Base-by-base conservation (phyloP, 2,329 filamentous ascomycete species). In the Pseudocercospora pini-densiflorae region DNA sequence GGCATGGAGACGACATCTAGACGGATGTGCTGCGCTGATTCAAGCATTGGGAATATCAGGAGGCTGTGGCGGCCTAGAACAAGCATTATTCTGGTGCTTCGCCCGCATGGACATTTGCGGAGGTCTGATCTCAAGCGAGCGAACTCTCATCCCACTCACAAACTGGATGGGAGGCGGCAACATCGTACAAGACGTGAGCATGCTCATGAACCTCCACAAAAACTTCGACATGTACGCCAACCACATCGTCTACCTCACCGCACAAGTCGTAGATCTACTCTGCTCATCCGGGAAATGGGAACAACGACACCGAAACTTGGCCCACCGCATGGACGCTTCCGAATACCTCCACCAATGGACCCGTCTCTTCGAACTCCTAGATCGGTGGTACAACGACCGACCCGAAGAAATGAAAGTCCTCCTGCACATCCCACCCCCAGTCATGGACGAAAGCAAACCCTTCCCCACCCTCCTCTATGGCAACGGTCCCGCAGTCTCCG, bases 11-110 rank as follows among this genome's bases (percentile, higher is more conserved):
- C 80, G 83, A 1, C 86, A 88, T 73, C 74, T 88, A 2, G 85
- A 88, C 61, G 86, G 86, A 0, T 87, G 85, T 67, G 85, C 86
- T 0, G 81, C 83, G 1, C 73, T 88, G 1, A 83, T 88, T 23
- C 81, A 83, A 65, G 80, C 83, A 1, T 81, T 83, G 63, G 80
- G 79, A 1, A 83, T 88, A 5, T 80, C 84, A 43, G 86, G 86
- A 0, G 80, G 85, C 3, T 79, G 80, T 5, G 82, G 83, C 2
- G 85, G 85, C 0, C 72, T 87, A 19, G 74, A 84, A 6, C 84
- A 86, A 69, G 85, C 85, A 0, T 78, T 87, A 0, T 88, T 87
- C 68, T 88, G 85, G 85, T 87, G 84, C 69, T 87, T 86, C 71
- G 85, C 83, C 0, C 79, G 86, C 51, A 87, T 87, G 84, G 86